These are phyloP conservation scores for Lyophyllum semitale DNA, from an alignment of 768 basidiomycete genomes.

Conservation along the genomic window DNA sequence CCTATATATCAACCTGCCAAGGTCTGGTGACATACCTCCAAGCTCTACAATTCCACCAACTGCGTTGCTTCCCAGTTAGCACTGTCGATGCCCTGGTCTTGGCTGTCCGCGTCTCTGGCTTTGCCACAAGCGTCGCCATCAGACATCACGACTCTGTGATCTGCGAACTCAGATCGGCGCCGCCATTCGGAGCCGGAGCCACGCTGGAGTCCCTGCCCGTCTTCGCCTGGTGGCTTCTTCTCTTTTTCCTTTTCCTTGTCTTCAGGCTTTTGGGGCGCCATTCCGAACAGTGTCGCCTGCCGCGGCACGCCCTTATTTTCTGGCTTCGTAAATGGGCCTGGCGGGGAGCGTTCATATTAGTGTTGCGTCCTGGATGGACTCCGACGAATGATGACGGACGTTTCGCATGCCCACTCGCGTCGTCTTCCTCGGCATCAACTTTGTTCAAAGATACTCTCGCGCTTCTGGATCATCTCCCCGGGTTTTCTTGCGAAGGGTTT, in stretches of 20 bases:
- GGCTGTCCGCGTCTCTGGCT: not conserved
- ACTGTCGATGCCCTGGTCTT: not conserved
- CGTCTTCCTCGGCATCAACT: slow-evolving; percentile 68
- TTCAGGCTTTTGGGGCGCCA: slow-evolving; percentile 34
- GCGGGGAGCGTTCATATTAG: not conserved
- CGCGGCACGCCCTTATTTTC: slow-evolving; percentile 22
- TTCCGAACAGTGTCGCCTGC: slow-evolving; percentile 65
- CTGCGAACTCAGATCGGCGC: slow-evolving; percentile 5
- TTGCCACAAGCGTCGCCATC: not conserved
- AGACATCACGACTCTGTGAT: slow-evolving; percentile 10
- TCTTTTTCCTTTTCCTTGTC: slow-evolving; percentile 8
- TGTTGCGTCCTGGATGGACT: not conserved
- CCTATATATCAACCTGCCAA: no score
- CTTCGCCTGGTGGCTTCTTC: slow-evolving; percentile 7
- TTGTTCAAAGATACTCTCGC: slow-evolving; percentile 89
- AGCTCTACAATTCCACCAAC: not conserved
- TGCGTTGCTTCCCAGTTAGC: slow-evolving; percentile 12
- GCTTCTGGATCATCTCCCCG: slow-evolving; percentile 65
- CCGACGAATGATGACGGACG: slow-evolving; percentile 40
- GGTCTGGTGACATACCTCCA: slow-evolving; percentile 5
- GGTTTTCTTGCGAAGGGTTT: slow-evolving; percentile 72
- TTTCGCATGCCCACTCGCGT: slow-evolving; percentile 48
- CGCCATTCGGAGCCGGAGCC: not conserved
- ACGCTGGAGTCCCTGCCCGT: not conserved
- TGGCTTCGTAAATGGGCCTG: slow-evolving; percentile 12